These are phyloP conservation scores for Populus hybrid DNA, from an alignment of 441 rosid genomes.

Conservation along the genomic window DNA sequence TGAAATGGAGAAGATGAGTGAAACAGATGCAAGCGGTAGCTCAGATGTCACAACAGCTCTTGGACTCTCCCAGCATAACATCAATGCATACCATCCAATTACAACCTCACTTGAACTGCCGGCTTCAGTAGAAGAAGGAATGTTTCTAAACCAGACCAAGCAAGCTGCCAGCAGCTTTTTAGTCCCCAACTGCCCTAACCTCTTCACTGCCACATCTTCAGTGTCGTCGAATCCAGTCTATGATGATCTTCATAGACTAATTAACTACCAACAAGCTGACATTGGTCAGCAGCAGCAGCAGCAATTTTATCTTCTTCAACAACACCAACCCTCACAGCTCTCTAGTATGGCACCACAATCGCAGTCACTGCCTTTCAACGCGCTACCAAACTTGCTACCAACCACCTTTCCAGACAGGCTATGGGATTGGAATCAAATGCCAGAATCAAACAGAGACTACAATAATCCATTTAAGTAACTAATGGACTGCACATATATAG, in stretches of 20 bases:
- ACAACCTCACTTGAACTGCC: slow-evolving; percentile 31
- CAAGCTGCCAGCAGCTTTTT: slow-evolving; percentile 19
- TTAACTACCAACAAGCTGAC: slow-evolving; percentile 56
- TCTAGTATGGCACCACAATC: slow-evolving; percentile 33
- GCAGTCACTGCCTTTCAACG: slow-evolving; percentile 43
- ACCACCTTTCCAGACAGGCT: slow-evolving; percentile 47
- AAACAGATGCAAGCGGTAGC: slow-evolving; percentile 59
- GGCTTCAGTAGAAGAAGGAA: slow-evolving; percentile 34
- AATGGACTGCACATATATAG: not conserved
- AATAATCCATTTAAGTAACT: slow-evolving; percentile 63
- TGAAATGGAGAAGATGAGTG: slow-evolving; percentile 38
- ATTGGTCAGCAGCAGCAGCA: slow-evolving; percentile 33
- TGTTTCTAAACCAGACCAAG: slow-evolving; percentile 29
- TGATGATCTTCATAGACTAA: slow-evolving; percentile 83
- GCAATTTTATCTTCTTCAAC: slow-evolving; percentile 31
- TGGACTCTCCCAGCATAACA: slow-evolving; percentile 50
- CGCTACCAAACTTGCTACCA: slow-evolving; percentile 44
- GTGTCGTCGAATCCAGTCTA: slow-evolving; percentile 37
- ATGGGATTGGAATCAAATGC: slow-evolving; percentile 88
- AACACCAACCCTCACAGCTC: slow-evolving; percentile 26
- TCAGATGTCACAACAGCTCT: slow-evolving; percentile 67
- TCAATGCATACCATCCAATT: slow-evolving; percentile 43
- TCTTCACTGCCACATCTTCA: slow-evolving; percentile 29
- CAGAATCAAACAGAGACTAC: slow-evolving; percentile 55
- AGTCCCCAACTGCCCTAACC: slow-evolving; percentile 30